Percentiles rank a stretch among this genome's conserved stretches.
Conservation (phyloP, 345 rosid genomes). For the Pelargonium nanum region DNA sequence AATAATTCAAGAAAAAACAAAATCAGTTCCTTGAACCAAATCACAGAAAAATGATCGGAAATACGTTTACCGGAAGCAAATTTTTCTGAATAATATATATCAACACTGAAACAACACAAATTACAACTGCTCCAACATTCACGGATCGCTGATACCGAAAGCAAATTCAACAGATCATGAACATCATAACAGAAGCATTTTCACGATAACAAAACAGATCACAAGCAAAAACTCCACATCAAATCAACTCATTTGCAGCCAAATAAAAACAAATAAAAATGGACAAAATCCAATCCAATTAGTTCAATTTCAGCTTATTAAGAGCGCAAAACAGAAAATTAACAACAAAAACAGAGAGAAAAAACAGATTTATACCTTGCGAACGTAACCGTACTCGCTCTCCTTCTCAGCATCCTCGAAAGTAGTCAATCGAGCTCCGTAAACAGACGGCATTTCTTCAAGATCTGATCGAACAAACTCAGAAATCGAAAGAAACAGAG, state of each 20-base stretch:
- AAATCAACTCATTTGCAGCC: too few species aligned
- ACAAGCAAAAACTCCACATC: not conserved
- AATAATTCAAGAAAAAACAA: too few species aligned
- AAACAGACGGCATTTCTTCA: conserved; percentile 61
- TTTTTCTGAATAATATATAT: too few species aligned
- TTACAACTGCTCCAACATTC: too few species aligned
- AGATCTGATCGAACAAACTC: conserved; percentile 6
- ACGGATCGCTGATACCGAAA: too few species aligned
- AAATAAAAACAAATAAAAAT: not conserved
- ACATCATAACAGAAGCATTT: not conserved
- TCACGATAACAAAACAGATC: not conserved
- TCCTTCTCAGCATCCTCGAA: conserved; percentile 94
- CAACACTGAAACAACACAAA: not conserved
- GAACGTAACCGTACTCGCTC: conserved; percentile 98
- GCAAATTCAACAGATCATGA: too few species aligned
- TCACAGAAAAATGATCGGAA: not conserved
- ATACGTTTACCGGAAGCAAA: too few species aligned
- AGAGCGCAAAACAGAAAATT: not conserved
- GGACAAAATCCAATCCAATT: not conserved
- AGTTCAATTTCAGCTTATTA: not conserved
- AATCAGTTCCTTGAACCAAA: not conserved
- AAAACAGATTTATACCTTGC: conserved; percentile 43
- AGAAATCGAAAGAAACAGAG: conserved; percentile 3
- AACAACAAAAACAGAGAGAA: not conserved
- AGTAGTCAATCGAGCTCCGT: conserved; percentile 81